Evolutionary conservation across 805 yeast species (phyloP), one percentile per base, ranked within the genome.

Genomic region (Cyberlindnera mrakii): DNA sequence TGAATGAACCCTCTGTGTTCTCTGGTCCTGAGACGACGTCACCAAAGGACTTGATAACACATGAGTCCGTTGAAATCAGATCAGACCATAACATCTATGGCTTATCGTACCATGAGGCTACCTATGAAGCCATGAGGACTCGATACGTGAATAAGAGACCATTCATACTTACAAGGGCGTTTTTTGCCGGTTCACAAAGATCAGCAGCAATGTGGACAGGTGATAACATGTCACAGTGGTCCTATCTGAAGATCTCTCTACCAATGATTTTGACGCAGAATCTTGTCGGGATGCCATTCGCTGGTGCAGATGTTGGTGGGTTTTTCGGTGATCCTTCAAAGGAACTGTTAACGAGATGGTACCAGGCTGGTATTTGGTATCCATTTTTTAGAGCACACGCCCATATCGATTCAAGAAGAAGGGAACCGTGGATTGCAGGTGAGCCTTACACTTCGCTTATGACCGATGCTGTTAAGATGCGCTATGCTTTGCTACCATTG

Each of bases 301-400:
- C 85, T 6, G 99, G 99, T 8, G 91, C 96, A 8, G 99, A 93
- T 66, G 91, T 93, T 37, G 98, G 96, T 30, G 99, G 99, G 0
- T 93, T 93, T 59, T 90, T 89, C 58, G 96, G 95, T 3, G 75
- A 93, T 59, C 98, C 99, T 0, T 67, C 80, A 0, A 71, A 76
- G 30, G 98, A 93, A 57, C 65, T 93, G 47, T 68, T 87, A 45
- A 75, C 85, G 0, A 74, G 99, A 56, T 93, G 99, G 99, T 91
- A 90, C 60, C 99, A 93, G 62, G 74, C 95, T 3, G 99, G 97
- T 45, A 77, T 85, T 25, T 91, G 95, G 83, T 90, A 91, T 64
- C 99, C 99, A 30, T 93, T 93, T 57, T 91, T 93, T 69, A 73
- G 99, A 56, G 97, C 83, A 0, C 99, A 93, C 65, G 97, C 98